Base-by-base conservation (phyloP, 768 basidiomycete genomes). In the Kwoniella bestiolae region DNA sequence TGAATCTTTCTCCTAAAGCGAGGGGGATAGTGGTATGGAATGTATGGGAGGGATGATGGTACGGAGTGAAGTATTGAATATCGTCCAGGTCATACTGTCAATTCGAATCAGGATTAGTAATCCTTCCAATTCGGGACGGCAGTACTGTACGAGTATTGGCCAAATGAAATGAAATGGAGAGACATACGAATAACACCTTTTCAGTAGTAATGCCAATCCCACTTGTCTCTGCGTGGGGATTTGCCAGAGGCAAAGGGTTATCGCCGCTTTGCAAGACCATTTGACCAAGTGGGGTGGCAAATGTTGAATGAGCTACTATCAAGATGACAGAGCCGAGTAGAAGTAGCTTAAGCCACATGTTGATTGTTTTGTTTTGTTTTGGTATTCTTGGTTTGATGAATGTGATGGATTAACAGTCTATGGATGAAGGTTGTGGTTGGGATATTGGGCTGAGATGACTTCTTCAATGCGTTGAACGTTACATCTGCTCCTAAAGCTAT, bases 51-150 rank as follows among this genome's bases (percentile, higher is more conserved):
- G 57, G 45, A 4, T 59, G 38, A 6, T 59, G 26, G 18, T 28
- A 59, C 2, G 57, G 57, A 5, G 57, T 59, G 29, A 59, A 59
- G 21, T 59, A 59, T 29, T 49, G 26, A 21, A 59, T 59, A 46
- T 59, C 31, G 8, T 23, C 57, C 5, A 59, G n/a, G 7, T 46
- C n/a, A 25, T 59, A 59, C 57, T 59, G 51, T n/a, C n/a, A n/a
- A n/a, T n/a, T n/a, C n/a, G n/a, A n/a, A n/a, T n/a, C n/a, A n/a
- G n/a, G n/a, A 18, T 41, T 41, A 26, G 25, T 5, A 6, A 28
- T 28, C 12, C 25, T 6, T 51, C 38, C 18, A 18, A 41, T 41
- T 41, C 8, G 38, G 8, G 8, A 18, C 8, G 18, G 18, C 8
- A 18, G 18, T 8, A 41, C 18, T 41, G 18, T 41, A 41, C 38